Evolutionary conservation across 2,329 filamentous ascomycete genomes (phyloP).

Genomic region (Phialophora chinensis): DNA sequence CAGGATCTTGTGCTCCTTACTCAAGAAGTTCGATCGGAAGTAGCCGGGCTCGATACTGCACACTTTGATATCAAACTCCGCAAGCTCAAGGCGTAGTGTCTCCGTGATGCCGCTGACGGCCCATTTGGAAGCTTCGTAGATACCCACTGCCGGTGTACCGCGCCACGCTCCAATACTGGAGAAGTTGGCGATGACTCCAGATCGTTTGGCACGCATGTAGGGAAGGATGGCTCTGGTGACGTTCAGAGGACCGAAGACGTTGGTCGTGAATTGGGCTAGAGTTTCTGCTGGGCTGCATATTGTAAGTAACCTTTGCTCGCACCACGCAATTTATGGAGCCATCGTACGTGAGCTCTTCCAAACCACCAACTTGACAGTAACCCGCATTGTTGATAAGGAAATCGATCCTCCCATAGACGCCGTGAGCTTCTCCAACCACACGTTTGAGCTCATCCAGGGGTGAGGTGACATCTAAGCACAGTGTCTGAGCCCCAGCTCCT

Average conservation of each 20-base stretch:
- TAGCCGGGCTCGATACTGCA: conserved; percentile 48
- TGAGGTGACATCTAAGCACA: conserved; percentile 40
- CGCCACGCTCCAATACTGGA: conserved; percentile 45
- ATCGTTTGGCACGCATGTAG: conserved; percentile 44
- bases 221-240: conserved; percentile 47
- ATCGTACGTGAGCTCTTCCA: conserved; percentile 42
- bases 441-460: conserved; percentile 24
- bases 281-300: conserved; percentile 38
- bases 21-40: conserved; percentile 33
- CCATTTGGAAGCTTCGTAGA: conserved; percentile 48
- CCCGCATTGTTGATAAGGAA: conserved; percentile 47
- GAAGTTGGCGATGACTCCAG: conserved; percentile 47
- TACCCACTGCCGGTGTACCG: conserved; percentile 40
- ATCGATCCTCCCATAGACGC: conserved; percentile 41
- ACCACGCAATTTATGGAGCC: neutral
- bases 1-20: conserved; percentile 19
- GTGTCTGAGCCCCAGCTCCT: conserved; percentile 38
- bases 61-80: conserved; percentile 44
- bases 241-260: conserved; percentile 48
- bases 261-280: conserved; percentile 46
- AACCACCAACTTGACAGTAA: conserved; percentile 40
- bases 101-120: conserved; percentile 42
- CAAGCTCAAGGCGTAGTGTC: conserved; percentile 42
- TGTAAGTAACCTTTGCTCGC: neutral
- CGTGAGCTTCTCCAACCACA: conserved; percentile 22